Percentiles rank a stretch among this genome's conserved stretches.
phyloP scores from a whole-genome alignment of 2,329 filamentous ascomycete genomes.

The Pestalotiopsis sp. region DNA sequence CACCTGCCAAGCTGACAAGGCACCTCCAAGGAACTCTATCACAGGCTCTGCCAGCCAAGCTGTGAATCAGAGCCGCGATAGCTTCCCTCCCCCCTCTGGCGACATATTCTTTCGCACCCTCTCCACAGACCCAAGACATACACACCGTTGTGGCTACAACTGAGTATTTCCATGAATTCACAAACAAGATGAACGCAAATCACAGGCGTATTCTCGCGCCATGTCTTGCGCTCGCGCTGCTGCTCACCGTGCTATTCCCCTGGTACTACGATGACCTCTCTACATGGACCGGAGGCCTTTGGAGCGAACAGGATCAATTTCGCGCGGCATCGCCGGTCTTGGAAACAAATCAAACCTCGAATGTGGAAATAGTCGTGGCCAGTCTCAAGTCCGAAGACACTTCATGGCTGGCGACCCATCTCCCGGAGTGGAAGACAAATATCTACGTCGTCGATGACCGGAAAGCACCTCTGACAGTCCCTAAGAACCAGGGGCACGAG shows the following conservation, averaged over 20 bases:
- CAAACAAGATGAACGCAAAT: neutral
- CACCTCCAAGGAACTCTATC: too few species aligned
- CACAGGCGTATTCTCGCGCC: neutral
- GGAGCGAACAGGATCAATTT: neutral
- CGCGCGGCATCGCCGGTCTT: neutral
- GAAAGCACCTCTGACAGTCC: constrained; percentile 47
- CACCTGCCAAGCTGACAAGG: too few species aligned
- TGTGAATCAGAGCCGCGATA: too few species aligned
- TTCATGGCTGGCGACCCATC: constrained; percentile 40
- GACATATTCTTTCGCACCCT: too few species aligned
- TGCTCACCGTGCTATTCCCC: neutral
- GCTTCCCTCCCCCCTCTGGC: too few species aligned
- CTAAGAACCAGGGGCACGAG: constrained; percentile 53
- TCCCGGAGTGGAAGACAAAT: constrained; percentile 49
- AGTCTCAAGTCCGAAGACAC: constrained; percentile 33
- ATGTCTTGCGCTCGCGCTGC: neutral
- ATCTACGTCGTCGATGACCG: constrained; percentile 58
- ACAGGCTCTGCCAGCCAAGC: too few species aligned
- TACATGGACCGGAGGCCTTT: neutral
- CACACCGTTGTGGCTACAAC: too few species aligned
- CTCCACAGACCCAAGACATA: too few species aligned
- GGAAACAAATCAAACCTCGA: neutral
- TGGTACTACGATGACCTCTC: neutral
- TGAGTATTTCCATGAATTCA: neutral
- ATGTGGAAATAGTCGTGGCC: constrained; percentile 35